Base-by-base conservation (phyloP, 2,329 filamentous ascomycete genomes). In the Epichloe bromicola region DNA sequence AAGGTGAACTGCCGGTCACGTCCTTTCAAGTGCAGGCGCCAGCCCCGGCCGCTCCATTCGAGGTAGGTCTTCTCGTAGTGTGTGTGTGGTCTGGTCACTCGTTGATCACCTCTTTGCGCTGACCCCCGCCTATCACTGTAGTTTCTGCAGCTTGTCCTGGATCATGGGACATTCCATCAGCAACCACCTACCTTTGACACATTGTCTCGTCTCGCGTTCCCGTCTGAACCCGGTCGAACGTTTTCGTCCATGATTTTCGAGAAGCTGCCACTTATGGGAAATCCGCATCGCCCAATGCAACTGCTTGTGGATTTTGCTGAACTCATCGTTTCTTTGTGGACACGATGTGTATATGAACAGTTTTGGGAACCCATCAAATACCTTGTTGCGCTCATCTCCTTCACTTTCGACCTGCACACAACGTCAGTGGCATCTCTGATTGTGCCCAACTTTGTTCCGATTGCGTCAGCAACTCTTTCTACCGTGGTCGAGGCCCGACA, bases 191-290 rank as follows among this genome's bases (percentile, higher is more conserved):
- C 80, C 0, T 77, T 91, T 44, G 85, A 91, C 58, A 73, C 77
- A 2, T 70, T 91, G 15, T 75, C 82, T 7, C 78, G 77, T 45
- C 80, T 82, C 62, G 63, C 71, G 4, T 82, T 88, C 49, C 82
- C 84, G 2, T 85, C 85, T 0, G 70, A 79, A n/a, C 74, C 77
- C 15, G 46, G 49, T 1, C 63, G 67, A 1, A 74, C 74, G 44
- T 71, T 90, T 6, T 79, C 85, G 0, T 79, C 85, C 3, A 71
- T 82, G 20, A 76, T 90, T 33, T 76, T 87, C 49, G 80, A 86
- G 55, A 76, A 76, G 43, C 66, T 91, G n/a, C 78, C 83, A 0
- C 62, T 72, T 5, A 72, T 82, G 54, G 76, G 77, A 48, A 72
- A 66, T 45, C 69, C 63, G 50, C 69, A 61, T 49, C 73, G 69